These are phyloP conservation scores for Pyrrhoderma noxium DNA, from an alignment of 1,284 basidiomycete species.

Conservation along the genomic window DNA sequence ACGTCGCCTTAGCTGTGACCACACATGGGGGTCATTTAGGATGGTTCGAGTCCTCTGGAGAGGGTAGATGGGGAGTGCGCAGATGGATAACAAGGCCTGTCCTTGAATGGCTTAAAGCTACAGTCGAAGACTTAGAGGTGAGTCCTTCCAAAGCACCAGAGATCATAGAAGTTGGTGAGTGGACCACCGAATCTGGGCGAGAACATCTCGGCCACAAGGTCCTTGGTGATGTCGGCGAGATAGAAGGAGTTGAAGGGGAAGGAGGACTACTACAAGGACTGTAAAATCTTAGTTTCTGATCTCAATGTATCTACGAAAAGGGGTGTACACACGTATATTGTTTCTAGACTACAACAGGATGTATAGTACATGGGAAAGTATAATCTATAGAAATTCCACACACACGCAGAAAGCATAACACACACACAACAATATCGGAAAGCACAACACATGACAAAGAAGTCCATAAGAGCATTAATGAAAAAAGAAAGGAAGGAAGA, in stretches of 20 bases:
- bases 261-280: slow-evolving; percentile 37
- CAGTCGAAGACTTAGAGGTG: slow-evolving; percentile 44
- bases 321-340: too few relatives aligned
- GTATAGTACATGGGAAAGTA: not conserved
- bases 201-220: slow-evolving; percentile 44
- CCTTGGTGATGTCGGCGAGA: slow-evolving; percentile 30
- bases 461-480: too few relatives aligned
- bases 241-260: slow-evolving; percentile 33
- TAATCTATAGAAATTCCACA: too few relatives aligned
- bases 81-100: slow-evolving; percentile 72
- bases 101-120: slow-evolving; percentile 64
- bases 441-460: too few relatives aligned
- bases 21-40: slow-evolving; percentile 87
- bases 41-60: slow-evolving; percentile 66
- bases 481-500: too few relatives aligned
- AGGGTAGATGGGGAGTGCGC: slow-evolving; percentile 34
- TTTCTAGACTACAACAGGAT: not conserved
- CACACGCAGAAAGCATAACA: too few relatives aligned
- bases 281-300: slow-evolving; percentile 22
- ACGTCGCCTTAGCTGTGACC: slow-evolving; percentile 71
- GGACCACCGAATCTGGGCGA: slow-evolving; percentile 49
- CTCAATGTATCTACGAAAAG: too few relatives aligned
- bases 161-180: slow-evolving; percentile 36
- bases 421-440: too few relatives aligned
- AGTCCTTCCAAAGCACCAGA: slow-evolving; percentile 28